Evolutionary conservation across 2,329 filamentous ascomycete species (phyloP).

Genomic region (Pseudogymnoascus sp.): DNA sequence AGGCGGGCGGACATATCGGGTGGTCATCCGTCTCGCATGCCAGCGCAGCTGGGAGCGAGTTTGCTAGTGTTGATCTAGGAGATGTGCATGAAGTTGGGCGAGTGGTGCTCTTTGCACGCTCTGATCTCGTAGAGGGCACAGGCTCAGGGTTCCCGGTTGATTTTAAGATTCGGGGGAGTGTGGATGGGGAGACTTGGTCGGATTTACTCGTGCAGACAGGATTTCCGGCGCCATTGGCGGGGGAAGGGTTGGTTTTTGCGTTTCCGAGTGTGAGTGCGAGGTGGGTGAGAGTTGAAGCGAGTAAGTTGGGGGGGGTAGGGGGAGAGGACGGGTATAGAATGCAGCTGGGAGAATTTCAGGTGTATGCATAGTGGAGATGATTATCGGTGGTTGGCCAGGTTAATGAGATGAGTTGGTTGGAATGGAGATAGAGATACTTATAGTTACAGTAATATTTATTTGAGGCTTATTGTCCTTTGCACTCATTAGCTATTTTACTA

Average conservation of each 20-base stretch:
- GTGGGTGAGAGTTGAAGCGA: constrained; percentile 14
- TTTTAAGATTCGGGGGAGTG: constrained; percentile 16
- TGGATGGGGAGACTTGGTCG: constrained; percentile 10
- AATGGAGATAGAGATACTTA: neutral
- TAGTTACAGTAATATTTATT: neutral
- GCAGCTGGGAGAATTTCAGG: constrained; percentile 15
- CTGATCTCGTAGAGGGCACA: constrained; percentile 12
- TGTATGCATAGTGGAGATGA: constrained; percentile 9
- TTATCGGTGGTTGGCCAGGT: neutral
- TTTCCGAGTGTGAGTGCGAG: constrained; percentile 10
- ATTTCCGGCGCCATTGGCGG: constrained; percentile 13
- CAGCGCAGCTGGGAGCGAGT: constrained; percentile 12
- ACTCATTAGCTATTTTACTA: neutral
- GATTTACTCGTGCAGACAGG: constrained; percentile 10
- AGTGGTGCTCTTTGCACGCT: constrained; percentile 15
- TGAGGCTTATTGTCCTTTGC: neutral
- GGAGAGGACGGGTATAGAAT: constrained; percentile 13
- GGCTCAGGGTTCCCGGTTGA: constrained; percentile 15
- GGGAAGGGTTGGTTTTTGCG: constrained; percentile 14
- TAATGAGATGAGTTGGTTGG: neutral
- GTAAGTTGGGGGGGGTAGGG: constrained; percentile 11
- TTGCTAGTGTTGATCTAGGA: constrained; percentile 12
- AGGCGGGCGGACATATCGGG: neutral
- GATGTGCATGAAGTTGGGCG: constrained; percentile 12
- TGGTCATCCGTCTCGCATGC: constrained; percentile 15